Evolutionary conservation across 306 rosid species (phyloP).

Genomic region (Casuarina glauca): DNA sequence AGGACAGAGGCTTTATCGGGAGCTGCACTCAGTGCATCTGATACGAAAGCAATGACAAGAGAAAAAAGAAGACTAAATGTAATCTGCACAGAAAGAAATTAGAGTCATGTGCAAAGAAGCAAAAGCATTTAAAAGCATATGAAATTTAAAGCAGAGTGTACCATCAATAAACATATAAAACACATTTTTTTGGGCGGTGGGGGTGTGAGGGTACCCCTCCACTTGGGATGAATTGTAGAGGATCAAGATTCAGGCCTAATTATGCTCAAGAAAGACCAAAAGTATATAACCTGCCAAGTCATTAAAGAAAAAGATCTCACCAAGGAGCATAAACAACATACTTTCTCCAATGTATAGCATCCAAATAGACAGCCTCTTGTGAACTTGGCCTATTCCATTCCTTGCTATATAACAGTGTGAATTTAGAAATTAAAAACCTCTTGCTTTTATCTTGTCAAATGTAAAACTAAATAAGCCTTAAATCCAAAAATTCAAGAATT

Average conservation of each 20-base stretch:
- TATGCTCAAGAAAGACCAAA: neutral
- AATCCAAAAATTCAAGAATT: no score
- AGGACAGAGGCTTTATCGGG: constrained; percentile 85
- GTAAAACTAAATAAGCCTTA: no score
- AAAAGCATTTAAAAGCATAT: constrained; percentile 6
- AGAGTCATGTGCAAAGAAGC: constrained; percentile 26
- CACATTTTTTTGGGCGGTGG: neutral
- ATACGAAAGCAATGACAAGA: constrained; percentile 71
- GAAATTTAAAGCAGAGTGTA: neutral
- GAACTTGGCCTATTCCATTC: neutral
- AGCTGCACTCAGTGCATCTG: constrained; percentile 85
- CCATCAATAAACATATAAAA: neutral
- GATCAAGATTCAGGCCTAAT: neutral
- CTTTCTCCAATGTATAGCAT: neutral
- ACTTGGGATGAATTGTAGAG: neutral
- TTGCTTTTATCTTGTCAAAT: no score
- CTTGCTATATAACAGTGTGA: neutral
- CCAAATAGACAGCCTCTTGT: neutral
- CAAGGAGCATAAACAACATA: neutral
- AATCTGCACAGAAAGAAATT: constrained; percentile 62
- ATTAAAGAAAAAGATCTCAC: neutral
- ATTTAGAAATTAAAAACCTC: neutral
- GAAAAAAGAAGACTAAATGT: constrained; percentile 85
- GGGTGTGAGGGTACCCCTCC: neutral
- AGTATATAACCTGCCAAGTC: neutral